Base-by-base conservation (phyloP, 2,329 filamentous ascomycete species). In the Xylariomycetidae sp. region DNA sequence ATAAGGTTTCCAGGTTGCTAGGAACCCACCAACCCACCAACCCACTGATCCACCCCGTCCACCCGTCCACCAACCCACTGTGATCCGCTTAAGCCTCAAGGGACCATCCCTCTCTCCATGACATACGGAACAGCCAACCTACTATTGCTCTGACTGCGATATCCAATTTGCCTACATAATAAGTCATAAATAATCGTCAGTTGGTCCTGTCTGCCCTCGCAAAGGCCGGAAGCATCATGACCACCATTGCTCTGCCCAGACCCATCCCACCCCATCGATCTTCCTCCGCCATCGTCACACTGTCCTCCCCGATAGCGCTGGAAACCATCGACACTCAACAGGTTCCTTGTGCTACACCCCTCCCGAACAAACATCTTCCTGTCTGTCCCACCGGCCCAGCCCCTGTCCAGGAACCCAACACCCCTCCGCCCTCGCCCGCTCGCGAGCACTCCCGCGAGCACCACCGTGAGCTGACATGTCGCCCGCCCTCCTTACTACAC, bases 281-380 rank as follows among this genome's bases (percentile, higher is more conserved):
- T 22, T 59, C 65, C 16, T 61, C 67, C 27, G 58, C 63, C 46
- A 59, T 69, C 38, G 54, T 54, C 26, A 47, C 55, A 35, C 52
- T 66, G 40, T 56, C 63, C 8, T 60, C 63, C 26, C 62, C 66
- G 19, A 61, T 64, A 37, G 58, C 64, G 17, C 59, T 70, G 40
- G 62, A 67, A 12, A 57, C 57, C 23, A 56, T 62, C 41, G 55
- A 56, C 29, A 40, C 48, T 28, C 51, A 49, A 36, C 58, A 59
- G 31, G 40, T 56, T n/a, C 50, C 51, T 31, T 53, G 53, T 27
- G 50, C 53, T 17, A 34, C 41, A 2, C 54, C 84, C 6, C 70
- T 92, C 16, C 87, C 88, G 8, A 95, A 94, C 64, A 94, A 92
- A 61, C 88, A 95, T 61, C 70, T 95, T 16, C 88, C 89, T n/a